A percentile compares a stretch with the other conserved stretches of the same genome.
phyloP scores from a whole-genome alignment of 208 protist genomes.

The Leishmania guyanensis region DNA sequence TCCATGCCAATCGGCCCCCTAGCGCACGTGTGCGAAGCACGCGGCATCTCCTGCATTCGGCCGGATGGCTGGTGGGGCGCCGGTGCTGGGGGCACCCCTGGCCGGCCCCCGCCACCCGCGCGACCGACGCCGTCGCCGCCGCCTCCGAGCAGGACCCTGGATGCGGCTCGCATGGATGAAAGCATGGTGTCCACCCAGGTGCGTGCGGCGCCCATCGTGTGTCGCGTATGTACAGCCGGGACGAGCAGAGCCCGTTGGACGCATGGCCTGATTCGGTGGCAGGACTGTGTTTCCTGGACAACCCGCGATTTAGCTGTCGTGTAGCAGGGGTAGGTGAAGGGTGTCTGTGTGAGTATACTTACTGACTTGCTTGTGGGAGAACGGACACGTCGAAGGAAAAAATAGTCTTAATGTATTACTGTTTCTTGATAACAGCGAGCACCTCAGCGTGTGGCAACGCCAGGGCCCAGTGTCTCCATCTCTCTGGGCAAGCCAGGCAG shows the following conservation, averaged over 20 bases:
- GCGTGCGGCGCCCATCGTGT: not conserved
- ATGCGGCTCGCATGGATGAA: not conserved
- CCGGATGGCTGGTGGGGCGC: too few relatives aligned
- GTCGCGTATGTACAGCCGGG: not conserved
- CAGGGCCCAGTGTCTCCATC: not conserved
- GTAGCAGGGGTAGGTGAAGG: too few relatives aligned
- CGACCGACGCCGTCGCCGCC: too few relatives aligned
- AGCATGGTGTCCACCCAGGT: not conserved
- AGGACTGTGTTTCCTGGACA: not conserved
- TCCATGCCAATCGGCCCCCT: too few relatives aligned
- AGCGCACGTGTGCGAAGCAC: too few relatives aligned
- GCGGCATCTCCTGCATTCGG: too few relatives aligned
- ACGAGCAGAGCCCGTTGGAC: not conserved
- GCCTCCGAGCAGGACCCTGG: not conserved
- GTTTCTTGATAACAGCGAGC: not conserved
- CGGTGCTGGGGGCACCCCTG: too few relatives aligned
- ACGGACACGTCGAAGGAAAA: not conserved
- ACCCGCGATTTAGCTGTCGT: too few relatives aligned
- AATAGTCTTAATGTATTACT: not conserved
- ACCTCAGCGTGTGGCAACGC: not conserved
- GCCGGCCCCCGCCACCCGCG: too few relatives aligned
- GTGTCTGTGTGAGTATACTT: not conserved
- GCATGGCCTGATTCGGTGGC: not conserved
- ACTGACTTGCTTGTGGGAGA: not conserved
- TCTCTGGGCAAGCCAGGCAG: too few relatives aligned